Evolutionary conservation across 768 basidiomycete species (phyloP), one percentile per base, ranked within the genome.

Genomic region (Kwoniella pini): DNA sequence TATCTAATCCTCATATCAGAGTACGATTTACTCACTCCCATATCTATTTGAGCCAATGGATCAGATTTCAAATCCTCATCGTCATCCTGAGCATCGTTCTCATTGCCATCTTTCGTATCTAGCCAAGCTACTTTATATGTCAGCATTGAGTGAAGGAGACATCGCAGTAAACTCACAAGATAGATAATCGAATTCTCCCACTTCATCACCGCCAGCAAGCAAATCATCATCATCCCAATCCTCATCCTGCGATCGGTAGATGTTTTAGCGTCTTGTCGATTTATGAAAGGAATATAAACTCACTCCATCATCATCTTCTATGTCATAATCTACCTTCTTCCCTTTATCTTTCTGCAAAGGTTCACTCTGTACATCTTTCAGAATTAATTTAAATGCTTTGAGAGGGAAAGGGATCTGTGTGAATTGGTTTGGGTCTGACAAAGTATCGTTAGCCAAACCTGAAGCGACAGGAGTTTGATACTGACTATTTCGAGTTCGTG

Each of bases 151-250:
- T 39, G 33, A 43, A 33, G 24, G 48, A 5, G 13, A 24, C 13
- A 13, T 19, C 22, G n/a, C 2, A 22, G 31, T 9, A 54, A 39
- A 51, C 79, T 44, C 57, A 81, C 80, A 78, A 4, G 91, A 91
- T 36, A 96, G 80, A 81, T 86, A 90, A 22, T 86, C 85, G 65
- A 90, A 85, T 69, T 91, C 88, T n/a, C 89, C 88, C 50, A 85
- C 69, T 17, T 17, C 57, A n/a, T 33, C 57, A 21, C 49, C 63
- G 21, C 69, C 85, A 49, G 85, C 80, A 31, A 83, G 77, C 48
- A 83, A 84, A 57, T 90, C 92, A 72, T 93, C 92, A 69, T 96
- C 93, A 10, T 85, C 84, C 95, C 95, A 98, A n/a, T 91, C 90
- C 31, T 91, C 91, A 64, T 92, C 89, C 74, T 74, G 44, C 24